phyloP scores from a whole-genome alignment of 2,329 filamentous ascomycete species.

The Sclerotinia spermophila region DNA sequence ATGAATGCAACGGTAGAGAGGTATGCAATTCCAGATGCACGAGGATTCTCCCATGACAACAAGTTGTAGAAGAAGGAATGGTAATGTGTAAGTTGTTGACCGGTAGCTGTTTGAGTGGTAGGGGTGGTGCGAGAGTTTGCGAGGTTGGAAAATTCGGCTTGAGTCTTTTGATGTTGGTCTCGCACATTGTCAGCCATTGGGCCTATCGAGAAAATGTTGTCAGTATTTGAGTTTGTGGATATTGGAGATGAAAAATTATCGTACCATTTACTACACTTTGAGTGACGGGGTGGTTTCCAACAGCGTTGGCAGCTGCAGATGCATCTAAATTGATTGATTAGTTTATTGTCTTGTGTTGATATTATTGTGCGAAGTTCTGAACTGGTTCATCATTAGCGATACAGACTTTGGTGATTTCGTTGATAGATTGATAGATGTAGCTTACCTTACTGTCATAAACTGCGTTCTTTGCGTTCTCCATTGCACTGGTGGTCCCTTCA shows the following conservation, averaged over 20 bases:
- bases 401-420: background rate
- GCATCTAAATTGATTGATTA: slow-evolving; percentile 32
- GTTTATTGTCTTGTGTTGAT: slow-evolving; percentile 5
- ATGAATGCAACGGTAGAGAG: slow-evolving; percentile 55
- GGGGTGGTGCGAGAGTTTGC: slow-evolving; percentile 56
- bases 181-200: slow-evolving; percentile 58
- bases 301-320: slow-evolving; percentile 34
- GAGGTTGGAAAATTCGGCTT: slow-evolving; percentile 54
- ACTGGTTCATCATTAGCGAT: slow-evolving; percentile 16
- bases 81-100: slow-evolving; percentile 64
- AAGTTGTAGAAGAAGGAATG: slow-evolving; percentile 69
- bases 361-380: background rate
- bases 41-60: slow-evolving; percentile 65
- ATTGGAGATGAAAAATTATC: slow-evolving; percentile 19
- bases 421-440: background rate
- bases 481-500: background rate
- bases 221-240: background rate
- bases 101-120: slow-evolving; percentile 51
- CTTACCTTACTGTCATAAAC: slow-evolving; percentile 19
- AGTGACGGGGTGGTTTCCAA: slow-evolving; percentile 36
- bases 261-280: slow-evolving; percentile 36
- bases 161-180: slow-evolving; percentile 53
- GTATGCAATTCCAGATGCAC: slow-evolving; percentile 64
- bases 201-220: slow-evolving; percentile 41
- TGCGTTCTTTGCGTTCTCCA: slow-evolving; percentile 19